phyloP scores from a whole-genome alignment of 345 rosid species.

The Eucalyptus marginata region DNA sequence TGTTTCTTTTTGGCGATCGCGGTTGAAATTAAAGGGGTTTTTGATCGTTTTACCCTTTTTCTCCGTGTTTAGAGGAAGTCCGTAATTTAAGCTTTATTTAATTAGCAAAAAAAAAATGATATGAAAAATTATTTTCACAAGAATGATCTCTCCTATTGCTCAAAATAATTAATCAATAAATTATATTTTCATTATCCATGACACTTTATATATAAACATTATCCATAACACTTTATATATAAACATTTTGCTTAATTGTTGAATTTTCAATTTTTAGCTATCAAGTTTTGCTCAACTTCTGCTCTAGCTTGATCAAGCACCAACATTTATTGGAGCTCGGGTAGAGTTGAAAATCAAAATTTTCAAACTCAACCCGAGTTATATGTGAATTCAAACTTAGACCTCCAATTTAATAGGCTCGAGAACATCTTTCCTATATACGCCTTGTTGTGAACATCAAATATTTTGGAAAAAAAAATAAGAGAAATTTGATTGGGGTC shows the following conservation, averaged over 20 bases:
- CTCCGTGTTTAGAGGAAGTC: background rate
- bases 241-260: rapidly evolving
- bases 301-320: background rate
- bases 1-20: background rate
- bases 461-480: background rate
- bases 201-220: background rate
- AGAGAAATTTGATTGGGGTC: background rate
- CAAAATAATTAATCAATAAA: background rate
- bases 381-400: too few relatives aligned
- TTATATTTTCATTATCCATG: background rate
- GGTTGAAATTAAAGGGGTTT: background rate
- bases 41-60: background rate
- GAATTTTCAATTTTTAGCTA: rapidly evolving
- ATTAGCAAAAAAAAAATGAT: rapidly evolving
- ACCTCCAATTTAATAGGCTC: background rate
- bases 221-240: rapidly evolving
- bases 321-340: background rate
- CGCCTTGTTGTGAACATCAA: background rate
- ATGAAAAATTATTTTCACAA: background rate
- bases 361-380: background rate
- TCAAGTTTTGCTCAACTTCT: background rate
- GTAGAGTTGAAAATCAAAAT: background rate
- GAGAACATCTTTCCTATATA: background rate
- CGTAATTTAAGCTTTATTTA: background rate
- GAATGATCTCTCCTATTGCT: rapidly evolving